Percentiles rank a stretch among this genome's conserved stretches.
phyloP scores from a whole-genome alignment of 495 filamentous ascomycete genomes.

The Podospora tetraspora region DNA sequence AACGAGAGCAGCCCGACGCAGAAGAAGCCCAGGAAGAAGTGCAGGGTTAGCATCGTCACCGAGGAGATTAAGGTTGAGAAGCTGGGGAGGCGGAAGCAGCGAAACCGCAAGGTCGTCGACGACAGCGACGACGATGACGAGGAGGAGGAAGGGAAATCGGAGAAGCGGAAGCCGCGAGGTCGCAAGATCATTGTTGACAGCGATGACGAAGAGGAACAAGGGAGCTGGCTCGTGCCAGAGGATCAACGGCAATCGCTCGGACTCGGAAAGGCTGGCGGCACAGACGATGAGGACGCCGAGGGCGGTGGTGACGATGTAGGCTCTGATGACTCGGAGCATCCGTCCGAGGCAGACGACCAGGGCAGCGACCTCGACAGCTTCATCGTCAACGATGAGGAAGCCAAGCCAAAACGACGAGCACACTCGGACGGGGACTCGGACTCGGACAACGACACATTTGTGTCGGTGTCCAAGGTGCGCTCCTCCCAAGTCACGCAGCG shows the following conservation, averaged over 20 bases:
- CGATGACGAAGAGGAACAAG: slow-evolving; percentile 54
- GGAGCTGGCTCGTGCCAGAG: slow-evolving; percentile 70
- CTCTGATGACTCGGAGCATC: slow-evolving; percentile 52
- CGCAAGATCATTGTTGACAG: slow-evolving; percentile 51
- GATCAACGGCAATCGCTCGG: slow-evolving; percentile 49
- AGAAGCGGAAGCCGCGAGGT: slow-evolving; percentile 41
- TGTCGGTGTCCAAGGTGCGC: slow-evolving; percentile 38
- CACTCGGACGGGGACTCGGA: slow-evolving; percentile 19
- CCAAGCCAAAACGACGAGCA: slow-evolving; percentile 39
- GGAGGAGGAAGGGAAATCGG: slow-evolving; percentile 45
- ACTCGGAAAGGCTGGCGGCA: slow-evolving; percentile 73
- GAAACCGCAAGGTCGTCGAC: slow-evolving; percentile 44
- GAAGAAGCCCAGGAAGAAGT: slow-evolving; percentile 40
- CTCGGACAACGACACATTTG: slow-evolving; percentile 35
- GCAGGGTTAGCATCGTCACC: slow-evolving; percentile 40
- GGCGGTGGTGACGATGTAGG: slow-evolving; percentile 74
- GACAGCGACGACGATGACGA: slow-evolving; percentile 62
- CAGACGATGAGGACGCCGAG: slow-evolving; percentile 80
- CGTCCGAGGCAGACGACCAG: slow-evolving; percentile 33
- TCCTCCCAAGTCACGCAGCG: slow-evolving; percentile 19
- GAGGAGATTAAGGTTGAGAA: slow-evolving; percentile 43
- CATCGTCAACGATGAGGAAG: slow-evolving; percentile 38
- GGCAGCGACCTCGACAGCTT: slow-evolving; percentile 46
- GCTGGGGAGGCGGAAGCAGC: slow-evolving; percentile 39
- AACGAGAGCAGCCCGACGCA: slow-evolving; percentile 29